Percentiles rank a stretch among this genome's conserved stretches.
phyloP scores from a whole-genome alignment of 495 filamentous ascomycete genomes.

The Podospora tetraspora region DNA sequence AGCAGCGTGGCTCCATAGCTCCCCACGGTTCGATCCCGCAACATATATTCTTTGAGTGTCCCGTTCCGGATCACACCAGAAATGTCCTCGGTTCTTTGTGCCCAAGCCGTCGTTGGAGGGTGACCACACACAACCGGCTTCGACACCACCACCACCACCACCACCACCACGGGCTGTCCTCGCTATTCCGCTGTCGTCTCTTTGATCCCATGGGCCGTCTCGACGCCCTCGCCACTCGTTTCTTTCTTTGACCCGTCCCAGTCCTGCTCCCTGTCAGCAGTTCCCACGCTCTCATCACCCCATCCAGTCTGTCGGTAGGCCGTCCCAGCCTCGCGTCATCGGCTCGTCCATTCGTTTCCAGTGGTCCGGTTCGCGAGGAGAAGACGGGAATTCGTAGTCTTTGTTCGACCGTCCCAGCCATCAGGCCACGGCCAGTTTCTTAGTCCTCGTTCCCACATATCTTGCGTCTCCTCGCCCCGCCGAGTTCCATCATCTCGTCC shows the following conservation, averaged over 20 bases:
- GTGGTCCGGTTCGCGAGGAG: background rate
- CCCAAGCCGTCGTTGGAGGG: conserved; percentile 10
- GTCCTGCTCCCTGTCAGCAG: conserved; percentile 9
- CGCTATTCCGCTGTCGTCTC: conserved; percentile 1
- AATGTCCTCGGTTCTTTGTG: conserved; percentile 5
- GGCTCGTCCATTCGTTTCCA: background rate
- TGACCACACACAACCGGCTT: background rate
- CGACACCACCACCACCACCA: conserved; percentile 2
- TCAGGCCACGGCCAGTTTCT: background rate
- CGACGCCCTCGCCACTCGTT: conserved; percentile 23
- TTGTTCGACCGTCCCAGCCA: background rate
- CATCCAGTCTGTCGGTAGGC: conserved; percentile 4
- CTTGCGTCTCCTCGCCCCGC: background rate
- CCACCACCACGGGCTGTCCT: conserved; percentile 7
- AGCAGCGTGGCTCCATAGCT: conserved; percentile 11
- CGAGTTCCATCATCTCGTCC: background rate
- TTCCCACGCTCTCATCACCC: conserved; percentile 11
- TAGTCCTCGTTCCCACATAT: background rate
- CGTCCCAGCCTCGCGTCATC: background rate
- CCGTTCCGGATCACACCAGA: background rate
- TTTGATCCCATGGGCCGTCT: conserved; percentile 16
- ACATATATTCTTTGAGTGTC: conserved; percentile 19
- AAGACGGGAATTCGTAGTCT: background rate
- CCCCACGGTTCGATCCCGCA: conserved; percentile 14
- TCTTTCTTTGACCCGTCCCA: conserved; percentile 19